Evolutionary conservation across 1,284 basidiomycete species (phyloP), one percentile per base, ranked within the genome.

Genomic region (Ustilago esculenta): DNA sequence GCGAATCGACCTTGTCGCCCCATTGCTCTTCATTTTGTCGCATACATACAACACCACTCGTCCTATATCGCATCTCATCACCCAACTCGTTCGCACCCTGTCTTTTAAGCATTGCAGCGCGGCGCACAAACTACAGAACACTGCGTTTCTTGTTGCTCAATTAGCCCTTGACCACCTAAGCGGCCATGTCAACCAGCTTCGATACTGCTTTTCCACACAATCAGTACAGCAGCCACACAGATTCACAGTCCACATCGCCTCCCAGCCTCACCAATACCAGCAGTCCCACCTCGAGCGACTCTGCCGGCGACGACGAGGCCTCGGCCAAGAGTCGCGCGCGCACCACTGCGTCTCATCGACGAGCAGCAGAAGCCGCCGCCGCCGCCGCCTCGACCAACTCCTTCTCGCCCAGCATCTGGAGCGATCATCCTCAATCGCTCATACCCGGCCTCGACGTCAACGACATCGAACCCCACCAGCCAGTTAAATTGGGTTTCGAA

Each of bases 241-340:
- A 43, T 6, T 20, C 51, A 30, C 58, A 46, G 4, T 64, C 59
- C 34, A 56, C 49, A 10, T 67, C 69, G 20, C 69, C 64, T 30
- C 69, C 69, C 4, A 56, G 55, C 32, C 55, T 72, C 30, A 72
- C 69, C 17, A 52, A 36, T 30, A 49, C 64, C 24, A 64, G 59
- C 49, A 67, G 64, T 27, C 69, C 69, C 9, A 55, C 64, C 18
- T 72, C 69, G 1, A 67, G 59, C 52, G 69, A 68, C 39, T 72
- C 69, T 1, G 64, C 52, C 2, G 69, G 59, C 36, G 69, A 72
- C 48, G 64, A 67, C 36, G 55, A 64, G 42, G 47, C 29, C 23
- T 20, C 44, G 44, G 43, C 45, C 37, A 54, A 54, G n/a, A 49
- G 42, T 33, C 35, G 42, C 11, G 40, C 48, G 15, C 50, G 43